Evolutionary conservation across 78 protist species (phyloP).

Genomic region (Trichosphaerium sp.): DNA sequence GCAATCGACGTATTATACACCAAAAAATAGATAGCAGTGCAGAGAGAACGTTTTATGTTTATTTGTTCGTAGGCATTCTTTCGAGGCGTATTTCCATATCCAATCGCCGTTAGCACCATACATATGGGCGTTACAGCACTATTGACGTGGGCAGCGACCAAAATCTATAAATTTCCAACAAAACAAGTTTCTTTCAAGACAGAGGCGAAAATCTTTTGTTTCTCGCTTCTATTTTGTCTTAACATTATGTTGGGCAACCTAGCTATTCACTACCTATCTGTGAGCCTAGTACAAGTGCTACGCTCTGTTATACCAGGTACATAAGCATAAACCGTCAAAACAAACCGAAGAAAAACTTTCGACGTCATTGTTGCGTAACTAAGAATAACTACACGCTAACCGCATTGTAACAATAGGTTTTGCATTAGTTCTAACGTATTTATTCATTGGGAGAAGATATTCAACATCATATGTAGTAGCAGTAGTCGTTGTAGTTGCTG

Average conservation of each 20-base stretch:
- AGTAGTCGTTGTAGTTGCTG: not conserved
- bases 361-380: not conserved
- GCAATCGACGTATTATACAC: no score
- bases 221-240: not conserved
- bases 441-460: not conserved
- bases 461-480: not conserved
- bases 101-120: not conserved
- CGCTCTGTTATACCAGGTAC: conserved; percentile 1
- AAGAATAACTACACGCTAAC: not conserved
- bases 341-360: no score
- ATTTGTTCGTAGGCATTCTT: no score
- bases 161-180: not conserved
- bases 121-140: conserved; percentile 1
- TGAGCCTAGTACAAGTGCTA: conserved; percentile 1
- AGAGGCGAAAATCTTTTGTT: not conserved
- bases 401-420: not conserved
- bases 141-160: not conserved
- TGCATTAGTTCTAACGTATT: not conserved
- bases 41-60: no score
- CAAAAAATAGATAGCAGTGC: no score
- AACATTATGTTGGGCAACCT: conserved; percentile 3
- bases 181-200: not conserved
- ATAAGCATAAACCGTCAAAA: no score
- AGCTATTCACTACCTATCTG: not conserved
- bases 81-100: not conserved